Percentiles rank a stretch among this genome's conserved stretches.
phyloP scores from a whole-genome alignment of 805 yeast species.

The Candida peoriensis region DNA sequence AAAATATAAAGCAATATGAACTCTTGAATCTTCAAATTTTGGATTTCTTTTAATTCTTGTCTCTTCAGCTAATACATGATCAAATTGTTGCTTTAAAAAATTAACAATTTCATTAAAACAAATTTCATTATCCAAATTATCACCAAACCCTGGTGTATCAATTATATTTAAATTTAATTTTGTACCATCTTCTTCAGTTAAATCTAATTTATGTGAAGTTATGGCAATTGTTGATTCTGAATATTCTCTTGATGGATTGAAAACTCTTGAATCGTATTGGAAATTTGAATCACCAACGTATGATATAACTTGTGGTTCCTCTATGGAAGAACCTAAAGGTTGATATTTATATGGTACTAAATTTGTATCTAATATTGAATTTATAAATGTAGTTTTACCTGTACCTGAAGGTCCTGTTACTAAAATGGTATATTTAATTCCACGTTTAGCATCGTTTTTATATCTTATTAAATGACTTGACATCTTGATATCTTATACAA shows the following conservation, averaged over 20 bases:
- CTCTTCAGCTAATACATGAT: constrained; percentile 77
- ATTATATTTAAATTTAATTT: constrained; percentile 53
- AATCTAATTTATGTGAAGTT: constrained; percentile 59
- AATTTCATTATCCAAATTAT: constrained; percentile 56
- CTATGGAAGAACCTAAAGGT: constrained; percentile 26
- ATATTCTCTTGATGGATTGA: constrained; percentile 48
- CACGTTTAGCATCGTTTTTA: constrained; percentile 66
- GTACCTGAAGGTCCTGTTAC: constrained; percentile 71
- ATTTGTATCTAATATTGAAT: constrained; percentile 58
- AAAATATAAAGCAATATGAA: constrained; percentile 68
- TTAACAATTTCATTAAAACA: constrained; percentile 63
- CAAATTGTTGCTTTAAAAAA: constrained; percentile 73
- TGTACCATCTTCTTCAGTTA: constrained; percentile 56
- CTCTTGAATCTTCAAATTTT: constrained; percentile 69
- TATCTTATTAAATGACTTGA: constrained; percentile 30
- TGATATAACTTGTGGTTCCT: constrained; percentile 22
- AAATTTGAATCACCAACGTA: constrained; percentile 29
- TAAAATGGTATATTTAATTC: constrained; percentile 68
- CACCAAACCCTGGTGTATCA: constrained; percentile 82
- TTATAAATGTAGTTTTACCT: constrained; percentile 74
- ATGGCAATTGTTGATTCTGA: constrained; percentile 74
- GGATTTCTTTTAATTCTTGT: constrained; percentile 85
- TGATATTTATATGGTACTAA: constrained; percentile 57
- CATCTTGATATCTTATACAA: not conserved
- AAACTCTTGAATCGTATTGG: constrained; percentile 50